Evolutionary conservation across 306 rosid species (phyloP), one percentile per base, ranked within the genome.

Genomic region (Castanospermum australe): DNA sequence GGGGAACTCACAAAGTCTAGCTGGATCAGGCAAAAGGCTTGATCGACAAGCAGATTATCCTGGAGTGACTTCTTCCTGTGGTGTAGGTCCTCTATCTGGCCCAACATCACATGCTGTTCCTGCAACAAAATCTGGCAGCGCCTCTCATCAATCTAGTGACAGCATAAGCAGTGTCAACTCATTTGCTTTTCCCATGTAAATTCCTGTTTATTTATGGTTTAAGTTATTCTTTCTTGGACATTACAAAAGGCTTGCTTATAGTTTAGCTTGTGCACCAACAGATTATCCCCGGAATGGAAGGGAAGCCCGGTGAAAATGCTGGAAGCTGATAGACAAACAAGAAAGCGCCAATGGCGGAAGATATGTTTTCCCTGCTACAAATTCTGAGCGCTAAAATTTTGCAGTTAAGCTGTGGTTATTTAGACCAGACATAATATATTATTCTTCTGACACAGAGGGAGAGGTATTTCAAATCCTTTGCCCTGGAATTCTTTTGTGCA

Each of bases 181-280:
- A 25, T 94, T 94, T 63, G 72, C 97, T 12, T 94, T 94, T 81
- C 98, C 97, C 15, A 54, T 83, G 98, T 94, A 90, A 85, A 9
- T 41, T 78, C 21, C 25, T 21, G 15, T 22, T 36, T 77, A 44
- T 68, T 18, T 28, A 20, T 65, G 18, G 32, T 63, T n/a, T 21
- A 44, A 66, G 69, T 13, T 70, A n/a, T 13, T 54, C 22, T 62
- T 6, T 56, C 64, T 20, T 41, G 4, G n/a, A 28, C 50, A 6
- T 17, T 17, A 18, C 42, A 30, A 55, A 24, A 8, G 59, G 59
- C 41, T 35, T 32, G 39, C 2, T 64, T 25, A 21, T 59, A 52
- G 33, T 38, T 51, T 35, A 32, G n/a, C n/a, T 28, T 20, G 20
- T 36, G 71, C 25, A 36, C 73, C 25, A 25, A 64, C 89, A 88